Evolutionary conservation across 306 rosid genomes (phyloP).

Genomic region (Cucurbita ficifolia): DNA sequence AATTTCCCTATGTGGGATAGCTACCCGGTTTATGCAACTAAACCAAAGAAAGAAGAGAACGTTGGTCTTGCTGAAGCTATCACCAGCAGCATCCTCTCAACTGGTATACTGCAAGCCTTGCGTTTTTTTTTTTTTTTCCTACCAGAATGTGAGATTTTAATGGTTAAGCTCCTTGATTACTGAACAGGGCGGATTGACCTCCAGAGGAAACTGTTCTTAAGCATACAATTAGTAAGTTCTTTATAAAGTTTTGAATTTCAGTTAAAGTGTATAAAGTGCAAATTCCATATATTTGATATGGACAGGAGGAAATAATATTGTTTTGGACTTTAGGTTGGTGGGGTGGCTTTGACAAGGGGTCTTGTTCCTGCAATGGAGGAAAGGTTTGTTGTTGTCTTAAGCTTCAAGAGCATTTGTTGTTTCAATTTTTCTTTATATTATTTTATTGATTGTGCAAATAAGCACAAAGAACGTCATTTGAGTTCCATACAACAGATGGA

Average conservation of each 20-base stretch:
- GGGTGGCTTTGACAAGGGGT: constrained; percentile 77
- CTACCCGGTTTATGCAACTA: constrained; percentile 58
- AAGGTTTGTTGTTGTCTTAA: constrained; percentile 47
- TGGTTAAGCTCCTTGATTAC: constrained; percentile 14
- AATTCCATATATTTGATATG: constrained; percentile 1
- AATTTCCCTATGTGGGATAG: constrained; percentile 79
- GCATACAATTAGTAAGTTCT: constrained; percentile 80
- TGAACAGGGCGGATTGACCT: constrained; percentile 87
- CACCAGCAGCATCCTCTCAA: constrained; percentile 73
- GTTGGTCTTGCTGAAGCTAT: constrained; percentile 92
- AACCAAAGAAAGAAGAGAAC: constrained; percentile 85
- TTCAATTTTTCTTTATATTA: not conserved
- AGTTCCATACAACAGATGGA: not conserved
- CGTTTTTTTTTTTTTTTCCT: not conserved
- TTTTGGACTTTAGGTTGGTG: constrained; percentile 58
- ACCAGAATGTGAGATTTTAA: constrained; percentile 1
- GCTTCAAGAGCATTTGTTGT: not conserved
- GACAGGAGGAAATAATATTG: constrained; percentile 16
- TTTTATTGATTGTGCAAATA: not conserved
- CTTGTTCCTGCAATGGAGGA: constrained; percentile 83
- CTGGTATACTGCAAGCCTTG: constrained; percentile 31
- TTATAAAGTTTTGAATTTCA: not conserved
- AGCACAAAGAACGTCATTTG: not conserved
- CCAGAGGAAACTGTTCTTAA: constrained; percentile 84
- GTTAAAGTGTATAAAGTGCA: not conserved